phyloP scores from a whole-genome alignment of 192 early-diverging fungal species.

The Paraglomus brasilianum region DNA sequence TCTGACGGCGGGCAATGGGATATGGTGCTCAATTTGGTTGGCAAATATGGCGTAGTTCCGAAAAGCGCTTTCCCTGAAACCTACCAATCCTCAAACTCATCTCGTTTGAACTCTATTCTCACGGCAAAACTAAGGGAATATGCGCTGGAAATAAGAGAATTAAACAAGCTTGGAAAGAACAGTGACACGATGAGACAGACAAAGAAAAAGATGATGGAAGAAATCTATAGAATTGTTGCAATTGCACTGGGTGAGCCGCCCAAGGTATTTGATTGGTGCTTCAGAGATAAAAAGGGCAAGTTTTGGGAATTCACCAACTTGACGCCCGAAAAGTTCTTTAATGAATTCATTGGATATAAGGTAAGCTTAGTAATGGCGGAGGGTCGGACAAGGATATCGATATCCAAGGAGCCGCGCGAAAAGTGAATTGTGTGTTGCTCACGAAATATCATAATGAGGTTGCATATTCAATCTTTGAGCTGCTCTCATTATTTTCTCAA shows the following conservation, averaged over 20 bases:
- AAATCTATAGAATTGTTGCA: constrained; percentile 67
- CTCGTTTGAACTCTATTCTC: constrained; percentile 60
- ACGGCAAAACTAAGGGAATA: constrained; percentile 66
- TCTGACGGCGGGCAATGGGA: constrained; percentile 78
- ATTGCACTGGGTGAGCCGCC: constrained; percentile 75
- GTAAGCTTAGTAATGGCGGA: constrained; percentile 33
- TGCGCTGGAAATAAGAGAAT: constrained; percentile 58
- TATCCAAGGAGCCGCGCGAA: too few species aligned
- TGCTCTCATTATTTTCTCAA: neutral
- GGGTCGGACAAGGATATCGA: too few species aligned
- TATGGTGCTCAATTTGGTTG: constrained; percentile 74
- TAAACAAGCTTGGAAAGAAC: constrained; percentile 45
- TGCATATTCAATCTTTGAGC: too few species aligned
- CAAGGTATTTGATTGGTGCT: constrained; percentile 61
- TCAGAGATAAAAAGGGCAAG: constrained; percentile 71
- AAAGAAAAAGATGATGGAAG: constrained; percentile 62
- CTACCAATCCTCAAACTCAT: constrained; percentile 59
- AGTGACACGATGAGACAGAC: constrained; percentile 43
- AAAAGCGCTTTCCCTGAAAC: constrained; percentile 66
- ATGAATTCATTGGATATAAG: constrained; percentile 56
- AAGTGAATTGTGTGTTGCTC: too few species aligned
- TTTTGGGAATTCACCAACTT: constrained; percentile 53
- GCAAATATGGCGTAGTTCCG: constrained; percentile 76
- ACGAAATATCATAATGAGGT: too few species aligned
- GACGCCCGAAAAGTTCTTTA: constrained; percentile 64